Evolutionary conservation across 1,284 basidiomycete species (phyloP).

Genomic region (Malassezia brasiliensis): DNA sequence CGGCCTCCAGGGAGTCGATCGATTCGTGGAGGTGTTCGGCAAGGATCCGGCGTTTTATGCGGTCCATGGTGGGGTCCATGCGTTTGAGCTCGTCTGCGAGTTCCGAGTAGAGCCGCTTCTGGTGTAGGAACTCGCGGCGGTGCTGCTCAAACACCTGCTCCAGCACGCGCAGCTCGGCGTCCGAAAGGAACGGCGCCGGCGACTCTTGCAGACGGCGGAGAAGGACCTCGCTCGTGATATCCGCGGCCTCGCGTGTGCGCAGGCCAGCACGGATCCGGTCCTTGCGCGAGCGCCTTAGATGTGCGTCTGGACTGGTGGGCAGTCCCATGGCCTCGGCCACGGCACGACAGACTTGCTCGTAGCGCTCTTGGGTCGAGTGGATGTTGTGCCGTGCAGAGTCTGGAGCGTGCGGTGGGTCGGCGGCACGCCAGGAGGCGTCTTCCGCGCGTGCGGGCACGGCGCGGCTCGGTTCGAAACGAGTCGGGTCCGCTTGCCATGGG

Average conservation of each 20-base stretch:
- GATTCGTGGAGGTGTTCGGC: conserved; percentile 39
- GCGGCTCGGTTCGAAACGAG: background rate
- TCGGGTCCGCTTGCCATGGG: background rate
- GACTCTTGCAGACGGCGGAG: conserved; percentile 7
- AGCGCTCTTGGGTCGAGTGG: conserved; percentile 10
- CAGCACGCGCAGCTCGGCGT: conserved; percentile 10
- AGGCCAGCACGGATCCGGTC: conserved; percentile 7
- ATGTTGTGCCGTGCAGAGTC: background rate
- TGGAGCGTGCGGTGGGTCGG: background rate
- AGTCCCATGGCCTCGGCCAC: conserved; percentile 17
- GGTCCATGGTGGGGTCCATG: conserved; percentile 31
- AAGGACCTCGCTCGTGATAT: conserved; percentile 5
- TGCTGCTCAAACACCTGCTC: conserved; percentile 27
- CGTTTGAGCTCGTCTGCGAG: conserved; percentile 43
- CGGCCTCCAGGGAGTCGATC: conserved; percentile 38
- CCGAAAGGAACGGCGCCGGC: background rate
- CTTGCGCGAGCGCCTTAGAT: background rate
- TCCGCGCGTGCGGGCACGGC: background rate
- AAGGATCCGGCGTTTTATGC: conserved; percentile 28
- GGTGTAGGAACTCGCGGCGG: conserved; percentile 42
- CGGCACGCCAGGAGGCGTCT: background rate
- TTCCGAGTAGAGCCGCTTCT: conserved; percentile 36
- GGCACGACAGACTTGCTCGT: conserved; percentile 14
- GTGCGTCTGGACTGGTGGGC: background rate
- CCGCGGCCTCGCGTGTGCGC: conserved; percentile 12